A percentile compares a stretch with the other conserved stretches of the same genome.
Conservation (phyloP, 495 filamentous ascomycete species). For the Amorphotheca resinae region DNA sequence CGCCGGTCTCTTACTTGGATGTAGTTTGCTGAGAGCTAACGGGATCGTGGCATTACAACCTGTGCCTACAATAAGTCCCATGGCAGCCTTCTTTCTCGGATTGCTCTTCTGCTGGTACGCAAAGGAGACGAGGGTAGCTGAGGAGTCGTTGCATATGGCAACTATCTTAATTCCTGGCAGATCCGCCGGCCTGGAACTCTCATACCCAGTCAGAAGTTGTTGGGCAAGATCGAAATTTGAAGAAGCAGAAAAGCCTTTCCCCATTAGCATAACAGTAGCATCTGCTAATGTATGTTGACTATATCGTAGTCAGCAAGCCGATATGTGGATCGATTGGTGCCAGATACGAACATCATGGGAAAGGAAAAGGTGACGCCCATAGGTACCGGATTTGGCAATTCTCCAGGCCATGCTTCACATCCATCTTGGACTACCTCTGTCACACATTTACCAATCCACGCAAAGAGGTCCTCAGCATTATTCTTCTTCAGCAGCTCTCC, state of each 20-base stretch:
- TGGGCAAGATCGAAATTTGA: slow-evolving; percentile 58
- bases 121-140: slow-evolving; percentile 66
- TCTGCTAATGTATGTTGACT: slow-evolving; percentile 64
- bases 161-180: slow-evolving; percentile 57
- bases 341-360: slow-evolving; percentile 51
- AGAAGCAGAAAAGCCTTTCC: slow-evolving; percentile 73
- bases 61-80: slow-evolving; percentile 74
- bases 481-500: slow-evolving; percentile 67
- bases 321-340: not conserved
- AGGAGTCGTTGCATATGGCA: slow-evolving; percentile 72
- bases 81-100: slow-evolving; percentile 51
- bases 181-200: slow-evolving; percentile 27
- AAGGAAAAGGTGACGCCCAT: slow-evolving; percentile 84
- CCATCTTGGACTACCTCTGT: slow-evolving; percentile 49
- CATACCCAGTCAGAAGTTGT: slow-evolving; percentile 57
- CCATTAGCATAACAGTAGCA: slow-evolving; percentile 75
- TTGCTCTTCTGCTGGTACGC: slow-evolving; percentile 48
- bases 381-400: slow-evolving; percentile 43
- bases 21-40: slow-evolving; percentile 50
- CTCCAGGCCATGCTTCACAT: slow-evolving; percentile 22
- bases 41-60: slow-evolving; percentile 76
- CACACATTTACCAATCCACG: slow-evolving; percentile 69
- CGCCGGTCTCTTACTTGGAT: slow-evolving; percentile 44
- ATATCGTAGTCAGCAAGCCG: slow-evolving; percentile 6
- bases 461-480: slow-evolving; percentile 61